Evolutionary conservation across 371 early-diverging fungal genomes (phyloP).

Genomic region (Blastocladiella emersonii): DNA sequence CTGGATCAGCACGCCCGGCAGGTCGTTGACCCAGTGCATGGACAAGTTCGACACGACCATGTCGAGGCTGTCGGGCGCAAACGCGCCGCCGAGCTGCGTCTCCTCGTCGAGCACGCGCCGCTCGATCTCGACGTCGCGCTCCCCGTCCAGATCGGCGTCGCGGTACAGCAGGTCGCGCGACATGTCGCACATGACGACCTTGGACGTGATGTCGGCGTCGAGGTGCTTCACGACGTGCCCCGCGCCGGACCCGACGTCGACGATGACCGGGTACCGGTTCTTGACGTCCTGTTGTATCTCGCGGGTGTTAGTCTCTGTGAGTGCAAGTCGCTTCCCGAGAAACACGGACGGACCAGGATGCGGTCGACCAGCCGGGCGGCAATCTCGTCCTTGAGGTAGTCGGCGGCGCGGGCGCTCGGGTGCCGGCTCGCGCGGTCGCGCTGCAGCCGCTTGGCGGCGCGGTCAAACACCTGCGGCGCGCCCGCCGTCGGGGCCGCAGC

Average conservation of each 20-base stretch:
- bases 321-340: not conserved
- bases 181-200: conserved; percentile 73
- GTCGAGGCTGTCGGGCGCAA: conserved; percentile 67
- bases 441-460: conserved; percentile 56
- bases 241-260: conserved; percentile 80
- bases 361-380: conserved; percentile 78
- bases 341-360: conserved; percentile 44
- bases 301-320: not conserved
- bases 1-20: conserved; percentile 74
- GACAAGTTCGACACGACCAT: conserved; percentile 71
- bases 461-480: conserved; percentile 44
- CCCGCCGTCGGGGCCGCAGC: not conserved
- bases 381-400: conserved; percentile 84
- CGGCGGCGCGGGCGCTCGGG: conserved; percentile 53
- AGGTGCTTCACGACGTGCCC: conserved; percentile 74
- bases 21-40: conserved; percentile 92
- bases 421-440: conserved; percentile 59
- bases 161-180: conserved; percentile 58
- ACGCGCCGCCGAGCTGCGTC: conserved; percentile 29
- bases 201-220: conserved; percentile 62
- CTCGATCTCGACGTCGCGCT: conserved; percentile 48
- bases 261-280: conserved; percentile 59
- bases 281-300: conserved; percentile 53
- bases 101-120: conserved; percentile 76
- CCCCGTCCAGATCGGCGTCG: conserved; percentile 33